Evolutionary conservation across 176 grass and related monocot genomes (phyloP), one percentile per base, ranked within the genome.

Genomic region (Oryza officinalis): DNA sequence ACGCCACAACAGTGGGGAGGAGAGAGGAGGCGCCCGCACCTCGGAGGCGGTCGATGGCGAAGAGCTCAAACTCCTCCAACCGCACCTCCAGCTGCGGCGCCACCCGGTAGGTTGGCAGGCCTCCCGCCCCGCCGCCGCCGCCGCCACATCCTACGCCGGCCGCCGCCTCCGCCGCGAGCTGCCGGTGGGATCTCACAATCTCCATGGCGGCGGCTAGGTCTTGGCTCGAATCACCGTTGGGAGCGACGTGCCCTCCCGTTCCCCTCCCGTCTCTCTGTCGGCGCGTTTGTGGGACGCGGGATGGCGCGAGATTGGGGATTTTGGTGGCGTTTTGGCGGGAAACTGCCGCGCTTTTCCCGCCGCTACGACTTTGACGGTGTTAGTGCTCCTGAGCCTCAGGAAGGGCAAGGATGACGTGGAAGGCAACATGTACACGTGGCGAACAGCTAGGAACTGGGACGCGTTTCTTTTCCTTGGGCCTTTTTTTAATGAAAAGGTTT

Each of bases 51-150:
- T 96, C 91, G 83, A 99, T 93, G 50, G 96, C 91, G 81, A 87
- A 99, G 64, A 88, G 91, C 83, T 96, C 96, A 68, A 98, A 98
- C 85, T 98, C 96, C 74, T 98, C 93, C 46, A 96, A 69, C 27
- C 96, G 89, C 37, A 98, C 93, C 80, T 98, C 93, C 46, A 99
- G 83, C 52, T 87, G 80, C 15, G 96, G 96, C 61, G 93, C 91
- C 41, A 76, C 81, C 22, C 90, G 90, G 83, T 99, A 99, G 54
- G 91, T 83, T 13, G 96, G 89, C 59, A 99, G 89, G 45, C 12
- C 81, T 15, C 87, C 41, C 10, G 49, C 8, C 1, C 74, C 33
- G 18, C 70, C 45, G 12, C 67, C 60, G 10, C 63, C 80, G 32
- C 23, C 38, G 4, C 20, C 50, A 3, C 20, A 18, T 20, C 50